Conservation (phyloP, 2,329 filamentous ascomycete genomes). For the Aspergillus viridinutans region DNA sequence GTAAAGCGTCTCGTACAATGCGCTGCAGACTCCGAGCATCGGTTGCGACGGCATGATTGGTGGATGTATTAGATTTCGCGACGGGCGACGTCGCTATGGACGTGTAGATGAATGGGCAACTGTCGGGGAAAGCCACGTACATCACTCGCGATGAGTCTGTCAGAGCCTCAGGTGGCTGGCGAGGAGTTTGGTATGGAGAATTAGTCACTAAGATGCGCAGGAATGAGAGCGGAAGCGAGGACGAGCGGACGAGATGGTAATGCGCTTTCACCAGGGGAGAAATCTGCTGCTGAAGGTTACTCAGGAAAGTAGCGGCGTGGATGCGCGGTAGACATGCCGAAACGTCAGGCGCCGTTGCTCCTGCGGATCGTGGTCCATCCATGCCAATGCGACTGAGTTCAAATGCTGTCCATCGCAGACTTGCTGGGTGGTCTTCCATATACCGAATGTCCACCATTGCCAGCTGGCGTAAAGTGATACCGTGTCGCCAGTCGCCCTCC, state of each 20-base stretch:
- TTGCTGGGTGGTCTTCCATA: constrained; percentile 50
- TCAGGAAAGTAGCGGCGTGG: constrained; percentile 74
- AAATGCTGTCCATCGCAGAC: constrained; percentile 52
- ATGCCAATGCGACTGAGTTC: constrained; percentile 36
- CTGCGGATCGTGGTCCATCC: constrained; percentile 15
- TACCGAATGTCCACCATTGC: constrained; percentile 53
- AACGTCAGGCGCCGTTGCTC: constrained; percentile 27
- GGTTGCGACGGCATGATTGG: constrained; percentile 20
- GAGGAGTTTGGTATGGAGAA: constrained; percentile 66
- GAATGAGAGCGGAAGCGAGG: constrained; percentile 60
- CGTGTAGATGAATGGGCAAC: constrained; percentile 69
- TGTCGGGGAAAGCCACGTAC: constrained; percentile 78
- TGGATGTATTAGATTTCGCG: constrained; percentile 34
- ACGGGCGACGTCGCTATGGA: constrained; percentile 45
- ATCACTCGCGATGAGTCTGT: constrained; percentile 67
- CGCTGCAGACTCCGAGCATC: constrained; percentile 64
- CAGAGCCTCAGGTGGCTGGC: constrained; percentile 33
- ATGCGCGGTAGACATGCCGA: constrained; percentile 59
- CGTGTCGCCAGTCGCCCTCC: constrained; percentile 55
- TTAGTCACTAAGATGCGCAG: constrained; percentile 77
- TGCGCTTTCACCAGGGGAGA: constrained; percentile 78
- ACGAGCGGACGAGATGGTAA: constrained; percentile 72
- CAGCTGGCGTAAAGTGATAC: constrained; percentile 52
- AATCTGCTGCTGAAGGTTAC: constrained; percentile 68
- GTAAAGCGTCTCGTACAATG: constrained; percentile 72